These are phyloP conservation scores for Plasmodium vivax DNA, from an alignment of 169 alveolate species.

Conservation along the genomic window DNA sequence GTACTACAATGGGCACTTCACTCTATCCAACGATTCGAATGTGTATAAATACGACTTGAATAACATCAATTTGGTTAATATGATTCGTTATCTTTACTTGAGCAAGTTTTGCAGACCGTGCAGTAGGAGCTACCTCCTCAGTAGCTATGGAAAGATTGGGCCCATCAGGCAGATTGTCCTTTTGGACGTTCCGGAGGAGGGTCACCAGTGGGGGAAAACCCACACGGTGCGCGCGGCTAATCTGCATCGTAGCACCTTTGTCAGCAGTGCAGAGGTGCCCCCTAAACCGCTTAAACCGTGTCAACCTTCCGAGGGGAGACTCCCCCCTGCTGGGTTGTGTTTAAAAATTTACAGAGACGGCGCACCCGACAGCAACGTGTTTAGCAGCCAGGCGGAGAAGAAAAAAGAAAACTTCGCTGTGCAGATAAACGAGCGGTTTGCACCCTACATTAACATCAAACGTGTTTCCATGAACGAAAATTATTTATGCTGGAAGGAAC, in stretches of 20 bases:
- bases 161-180: slow-evolving; percentile 11
- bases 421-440: slow-evolving; percentile 10
- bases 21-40: slow-evolving; percentile 39
- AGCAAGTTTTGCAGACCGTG: slow-evolving; percentile 6
- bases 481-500: slow-evolving; percentile 11
- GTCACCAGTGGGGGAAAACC: neutral
- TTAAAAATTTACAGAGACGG: slow-evolving; percentile 34
- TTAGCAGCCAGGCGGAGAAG: neutral
- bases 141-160: slow-evolving; percentile 57
- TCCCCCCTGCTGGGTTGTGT: neutral
- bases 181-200: neutral
- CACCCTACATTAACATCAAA: slow-evolving; percentile 45
- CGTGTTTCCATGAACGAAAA: slow-evolving; percentile 21
- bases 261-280: neutral
- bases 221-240: neutral
- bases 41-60: slow-evolving; percentile 59
- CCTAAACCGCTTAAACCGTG: neutral
- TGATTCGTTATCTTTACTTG: slow-evolving; percentile 57
- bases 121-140: slow-evolving; percentile 10
- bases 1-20: neutral
- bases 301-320: neutral
- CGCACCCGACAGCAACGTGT: neutral
- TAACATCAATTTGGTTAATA: slow-evolving; percentile 26
- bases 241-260: neutral
- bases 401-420: neutral